Evolutionary conservation across 106 monocot species (phyloP), one percentile per base, ranked within the genome.

Genomic region (Acorus calamus): DNA sequence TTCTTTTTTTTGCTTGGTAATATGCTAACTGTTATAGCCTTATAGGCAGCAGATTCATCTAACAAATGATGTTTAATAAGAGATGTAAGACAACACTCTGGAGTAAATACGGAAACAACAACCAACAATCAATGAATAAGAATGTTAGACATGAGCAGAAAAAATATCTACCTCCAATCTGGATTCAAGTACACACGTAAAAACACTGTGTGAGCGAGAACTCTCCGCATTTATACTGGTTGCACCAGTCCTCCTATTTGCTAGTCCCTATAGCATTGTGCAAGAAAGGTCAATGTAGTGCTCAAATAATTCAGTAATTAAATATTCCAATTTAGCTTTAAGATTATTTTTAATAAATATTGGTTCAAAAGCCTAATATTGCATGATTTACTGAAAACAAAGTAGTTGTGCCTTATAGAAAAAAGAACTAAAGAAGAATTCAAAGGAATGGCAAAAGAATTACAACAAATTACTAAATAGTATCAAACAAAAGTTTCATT

Each of bases 161-260:
- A 28, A 28, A 28, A 1, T 28, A 28, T 28, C 28, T 77, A 99
- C 98, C 98, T 99, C 92, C 3, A 79, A 85, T 51, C 79, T 78
- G 60, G 83, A 99, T 71, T 92, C 88, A 48, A 99, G 80, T 57
- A 99, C 80, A 64, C 98, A 99, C 52, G 98, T 99, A 69, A 99
- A 92, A 47, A 99, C 92, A 69, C 98, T 88, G 71, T 99, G 98
- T 73, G 98, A 99, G 49, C 98, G 98, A 11, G 98, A 99, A 75
- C 98, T 99, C 59, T 99, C 98, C 51, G 77, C 76, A 76, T 99
- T 99, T 76, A 88, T 72, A 76, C 88, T 99, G 28, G 98, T 99
- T 53, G 88, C 91, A 70, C 98, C 88, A 2, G 69, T 92, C 61
- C 87, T 83, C 69, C 92, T 80, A 63, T 92, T 85, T 55, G 85